phyloP scores from a whole-genome alignment of 495 filamentous ascomycete genomes.

The Usnea hakonensis region DNA sequence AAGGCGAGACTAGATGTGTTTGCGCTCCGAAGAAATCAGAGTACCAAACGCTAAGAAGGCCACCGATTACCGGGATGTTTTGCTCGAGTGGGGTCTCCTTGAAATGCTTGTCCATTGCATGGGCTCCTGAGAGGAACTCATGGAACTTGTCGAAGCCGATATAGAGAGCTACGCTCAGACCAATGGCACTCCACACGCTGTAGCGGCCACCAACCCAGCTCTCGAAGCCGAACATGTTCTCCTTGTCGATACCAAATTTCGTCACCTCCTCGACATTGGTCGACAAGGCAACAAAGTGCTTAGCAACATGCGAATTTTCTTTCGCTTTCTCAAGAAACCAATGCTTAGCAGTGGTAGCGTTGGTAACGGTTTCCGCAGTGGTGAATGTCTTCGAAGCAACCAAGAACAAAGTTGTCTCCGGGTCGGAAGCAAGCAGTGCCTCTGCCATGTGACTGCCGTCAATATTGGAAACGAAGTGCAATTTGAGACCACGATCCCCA shows the following conservation, averaged over 20 bases:
- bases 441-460: constrained; percentile 97
- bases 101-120: constrained; percentile 99
- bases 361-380: constrained; percentile 92
- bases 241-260: constrained; percentile 94
- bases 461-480: constrained; percentile 99
- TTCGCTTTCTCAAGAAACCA: constrained; percentile 92
- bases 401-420: constrained; percentile 95
- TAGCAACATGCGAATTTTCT: constrained; percentile 69
- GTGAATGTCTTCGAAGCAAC: constrained; percentile 99
- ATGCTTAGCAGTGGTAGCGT: constrained; percentile 89
- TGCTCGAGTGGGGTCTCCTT: constrained; percentile 77
- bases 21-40: constrained; percentile 97
- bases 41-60: constrained; percentile 95
- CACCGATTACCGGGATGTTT: constrained; percentile 90
- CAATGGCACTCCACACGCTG: constrained; percentile 97
- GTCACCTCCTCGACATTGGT: constrained; percentile 92
- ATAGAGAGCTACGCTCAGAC: constrained; percentile 86
- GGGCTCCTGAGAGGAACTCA: constrained; percentile 88
- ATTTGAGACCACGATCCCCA: constrained; percentile 68
- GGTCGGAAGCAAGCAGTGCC: constrained; percentile 78
- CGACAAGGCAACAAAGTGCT: constrained; percentile 97
- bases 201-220: constrained; percentile 98
- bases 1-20: constrained; percentile 94
- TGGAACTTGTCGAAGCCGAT: constrained; percentile 97
- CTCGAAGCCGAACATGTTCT: constrained; percentile 99